Evolutionary conservation across 2,329 filamentous ascomycete species (phyloP).

Genomic region (Arthrobotrys sphaeroides): DNA sequence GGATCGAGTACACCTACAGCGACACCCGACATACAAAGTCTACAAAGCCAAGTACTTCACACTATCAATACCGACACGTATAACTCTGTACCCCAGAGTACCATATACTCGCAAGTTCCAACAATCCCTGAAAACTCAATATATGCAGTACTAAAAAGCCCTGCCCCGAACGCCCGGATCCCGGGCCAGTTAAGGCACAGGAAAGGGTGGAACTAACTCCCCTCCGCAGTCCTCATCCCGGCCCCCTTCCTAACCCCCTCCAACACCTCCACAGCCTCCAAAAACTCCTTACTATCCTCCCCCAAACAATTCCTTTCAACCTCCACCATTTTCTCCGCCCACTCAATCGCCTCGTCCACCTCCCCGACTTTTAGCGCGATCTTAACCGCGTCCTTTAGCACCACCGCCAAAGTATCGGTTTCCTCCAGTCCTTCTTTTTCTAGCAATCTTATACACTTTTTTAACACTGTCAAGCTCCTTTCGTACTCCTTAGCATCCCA

Average conservation of each 20-base stretch:
- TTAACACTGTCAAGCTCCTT: conserved; percentile 2
- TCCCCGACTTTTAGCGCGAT: not conserved
- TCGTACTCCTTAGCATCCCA: conserved; percentile 21
- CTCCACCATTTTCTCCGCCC: conserved; percentile 36
- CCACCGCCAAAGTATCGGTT: conserved; percentile 37
- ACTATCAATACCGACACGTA: no score
- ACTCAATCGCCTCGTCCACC: conserved; percentile 22
- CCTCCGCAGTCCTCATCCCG: not conserved
- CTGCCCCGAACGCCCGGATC: no score
- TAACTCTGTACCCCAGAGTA: no score
- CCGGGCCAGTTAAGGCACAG: no score
- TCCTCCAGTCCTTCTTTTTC: conserved; percentile 49
- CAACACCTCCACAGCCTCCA: conserved; percentile 10
- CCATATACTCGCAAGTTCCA: no score
- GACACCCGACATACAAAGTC: no score
- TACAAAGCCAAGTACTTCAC: no score
- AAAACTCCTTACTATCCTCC: conserved; percentile 39
- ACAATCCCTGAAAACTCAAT: no score
- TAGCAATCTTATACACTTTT: conserved; percentile 15
- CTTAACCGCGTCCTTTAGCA: conserved; percentile 7
- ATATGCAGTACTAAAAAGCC: no score
- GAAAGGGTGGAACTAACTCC: not conserved
- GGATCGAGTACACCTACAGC: no score
- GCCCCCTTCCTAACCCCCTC: not conserved
- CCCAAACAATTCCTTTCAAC: conserved; percentile 45